Conservation (phyloP, 2,329 filamentous ascomycete species). For the Hypomyces perniciosus region DNA sequence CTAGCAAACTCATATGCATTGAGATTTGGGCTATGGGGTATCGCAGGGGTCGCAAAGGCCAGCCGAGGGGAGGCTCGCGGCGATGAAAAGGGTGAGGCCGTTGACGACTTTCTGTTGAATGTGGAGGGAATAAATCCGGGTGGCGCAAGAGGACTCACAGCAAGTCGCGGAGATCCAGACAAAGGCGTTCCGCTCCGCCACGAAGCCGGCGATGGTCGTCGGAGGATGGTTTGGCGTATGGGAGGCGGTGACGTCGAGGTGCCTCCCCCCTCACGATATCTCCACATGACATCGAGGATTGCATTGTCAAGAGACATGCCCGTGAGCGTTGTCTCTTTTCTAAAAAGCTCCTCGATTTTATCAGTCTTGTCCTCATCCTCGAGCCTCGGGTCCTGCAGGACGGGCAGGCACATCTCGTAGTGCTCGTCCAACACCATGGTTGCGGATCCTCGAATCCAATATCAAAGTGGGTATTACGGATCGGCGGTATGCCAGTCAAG, state of each 20-base stretch:
- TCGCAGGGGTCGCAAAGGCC: slow-evolving; percentile 79
- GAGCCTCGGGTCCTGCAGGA: slow-evolving; percentile 73
- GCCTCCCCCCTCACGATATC: slow-evolving; percentile 63
- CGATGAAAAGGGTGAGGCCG: slow-evolving; percentile 86
- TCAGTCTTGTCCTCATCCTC: slow-evolving; percentile 97
- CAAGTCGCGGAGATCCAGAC: slow-evolving; percentile 74
- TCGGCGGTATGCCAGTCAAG: not conserved
- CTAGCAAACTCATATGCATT: slow-evolving; percentile 93
- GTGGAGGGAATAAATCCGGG: slow-evolving; percentile 75
- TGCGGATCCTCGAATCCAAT: slow-evolving; percentile 18
- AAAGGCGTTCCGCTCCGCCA: slow-evolving; percentile 85
- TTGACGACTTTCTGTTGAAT: slow-evolving; percentile 69
- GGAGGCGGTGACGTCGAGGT: slow-evolving; percentile 70
- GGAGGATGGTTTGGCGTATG: slow-evolving; percentile 81
- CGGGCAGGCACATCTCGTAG: slow-evolving; percentile 83
- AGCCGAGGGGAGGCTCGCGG: slow-evolving; percentile 88
- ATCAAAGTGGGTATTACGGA: not conserved
- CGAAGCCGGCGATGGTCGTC: slow-evolving; percentile 84
- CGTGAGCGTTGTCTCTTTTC: slow-evolving; percentile 67
- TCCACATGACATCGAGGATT: slow-evolving; percentile 85
- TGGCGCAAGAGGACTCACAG: slow-evolving; percentile 75
- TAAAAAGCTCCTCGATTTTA: slow-evolving; percentile 78
- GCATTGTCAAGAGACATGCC: slow-evolving; percentile 81
- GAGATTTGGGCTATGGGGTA: slow-evolving; percentile 87
- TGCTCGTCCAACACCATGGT: slow-evolving; percentile 88